A percentile compares a stretch with the other conserved stretches of the same genome.
Evolutionary conservation across 306 rosid genomes (phyloP).

Genomic region (Inga laurina): DNA sequence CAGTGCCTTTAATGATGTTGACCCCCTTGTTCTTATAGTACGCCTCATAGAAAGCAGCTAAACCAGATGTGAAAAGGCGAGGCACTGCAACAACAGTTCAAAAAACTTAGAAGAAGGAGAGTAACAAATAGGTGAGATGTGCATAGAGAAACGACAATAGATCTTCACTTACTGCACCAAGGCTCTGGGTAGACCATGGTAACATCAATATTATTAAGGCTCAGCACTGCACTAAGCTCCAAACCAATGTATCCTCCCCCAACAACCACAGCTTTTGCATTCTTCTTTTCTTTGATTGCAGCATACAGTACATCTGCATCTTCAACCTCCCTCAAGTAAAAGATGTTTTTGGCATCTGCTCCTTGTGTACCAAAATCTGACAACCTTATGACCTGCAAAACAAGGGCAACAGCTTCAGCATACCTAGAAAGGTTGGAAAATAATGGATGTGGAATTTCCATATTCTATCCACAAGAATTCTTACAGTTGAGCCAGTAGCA

Average conservation of each 20-base stretch:
- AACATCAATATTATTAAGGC: slow-evolving; percentile 73
- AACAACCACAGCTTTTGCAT: slow-evolving; percentile 87
- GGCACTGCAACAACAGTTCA: slow-evolving; percentile 73
- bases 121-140: slow-evolving; percentile 2
- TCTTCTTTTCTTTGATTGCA: slow-evolving; percentile 75
- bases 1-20: slow-evolving; percentile 88
- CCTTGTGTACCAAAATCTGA: slow-evolving; percentile 92
- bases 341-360: slow-evolving; percentile 94
- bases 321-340: slow-evolving; percentile 88
- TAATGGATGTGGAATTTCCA: slow-evolving; percentile 17
- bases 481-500: slow-evolving; percentile 94
- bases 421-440: slow-evolving; percentile 11
- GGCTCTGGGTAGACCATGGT: slow-evolving; percentile 98
- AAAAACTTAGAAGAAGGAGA: neutral
- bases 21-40: slow-evolving; percentile 81
- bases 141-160: slow-evolving; percentile 10
- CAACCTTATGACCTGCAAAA: slow-evolving; percentile 76
- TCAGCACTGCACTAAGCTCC: slow-evolving; percentile 87
- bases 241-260: slow-evolving; percentile 99
- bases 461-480: slow-evolving; percentile 28
- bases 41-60: slow-evolving; percentile 89
- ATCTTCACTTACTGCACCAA: slow-evolving; percentile 93
- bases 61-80: slow-evolving; percentile 85
- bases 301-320: slow-evolving; percentile 84
- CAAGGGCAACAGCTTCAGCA: slow-evolving; percentile 12